A percentile compares a stretch with the other conserved stretches of the same genome.
phyloP scores from a whole-genome alignment of 768 basidiomycete genomes.

The Termitomyces sp. region DNA sequence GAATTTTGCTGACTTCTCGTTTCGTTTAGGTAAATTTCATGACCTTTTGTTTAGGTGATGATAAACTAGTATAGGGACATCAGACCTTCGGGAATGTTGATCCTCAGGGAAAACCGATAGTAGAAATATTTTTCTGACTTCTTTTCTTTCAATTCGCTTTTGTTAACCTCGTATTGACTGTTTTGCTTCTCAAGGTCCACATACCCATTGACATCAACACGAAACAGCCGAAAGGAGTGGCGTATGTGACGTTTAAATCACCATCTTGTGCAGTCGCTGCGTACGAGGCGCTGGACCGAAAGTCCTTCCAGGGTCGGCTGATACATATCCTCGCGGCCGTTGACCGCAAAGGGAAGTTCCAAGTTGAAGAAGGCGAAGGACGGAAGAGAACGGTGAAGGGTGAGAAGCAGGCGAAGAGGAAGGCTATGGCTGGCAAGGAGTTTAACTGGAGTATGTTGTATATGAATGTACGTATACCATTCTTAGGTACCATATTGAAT shows the following conservation, averaged over 20 bases:
- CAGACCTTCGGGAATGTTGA: constrained; percentile 64
- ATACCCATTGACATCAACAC: constrained; percentile 44
- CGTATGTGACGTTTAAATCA: constrained; percentile 45
- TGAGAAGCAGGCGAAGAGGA: constrained; percentile 61
- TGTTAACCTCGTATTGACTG: neutral
- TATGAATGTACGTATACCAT: constrained; percentile 81
- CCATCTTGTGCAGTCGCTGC: constrained; percentile 55
- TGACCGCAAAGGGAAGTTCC: constrained; percentile 51
- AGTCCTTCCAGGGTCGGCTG: constrained; percentile 87
- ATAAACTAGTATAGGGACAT: constrained; percentile 57
- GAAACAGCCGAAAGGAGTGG: constrained; percentile 48
- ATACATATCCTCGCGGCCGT: constrained; percentile 88
- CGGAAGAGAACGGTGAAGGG: constrained; percentile 55
- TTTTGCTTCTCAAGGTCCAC: constrained; percentile 35
- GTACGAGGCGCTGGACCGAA: constrained; percentile 75
- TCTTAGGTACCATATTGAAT: neutral
- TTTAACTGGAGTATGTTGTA: constrained; percentile 95
- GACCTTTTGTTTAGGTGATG: constrained; percentile 29
- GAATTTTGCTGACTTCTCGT: neutral
- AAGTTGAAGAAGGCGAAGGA: constrained; percentile 40
- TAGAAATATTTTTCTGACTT: constrained; percentile 28
- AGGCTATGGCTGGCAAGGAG: constrained; percentile 66
- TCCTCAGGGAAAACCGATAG: constrained; percentile 50
- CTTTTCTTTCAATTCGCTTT: neutral
- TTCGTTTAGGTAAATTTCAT: constrained; percentile 35